Base-by-base conservation (phyloP, 345 rosid species). In the Kernera saxatilis region DNA sequence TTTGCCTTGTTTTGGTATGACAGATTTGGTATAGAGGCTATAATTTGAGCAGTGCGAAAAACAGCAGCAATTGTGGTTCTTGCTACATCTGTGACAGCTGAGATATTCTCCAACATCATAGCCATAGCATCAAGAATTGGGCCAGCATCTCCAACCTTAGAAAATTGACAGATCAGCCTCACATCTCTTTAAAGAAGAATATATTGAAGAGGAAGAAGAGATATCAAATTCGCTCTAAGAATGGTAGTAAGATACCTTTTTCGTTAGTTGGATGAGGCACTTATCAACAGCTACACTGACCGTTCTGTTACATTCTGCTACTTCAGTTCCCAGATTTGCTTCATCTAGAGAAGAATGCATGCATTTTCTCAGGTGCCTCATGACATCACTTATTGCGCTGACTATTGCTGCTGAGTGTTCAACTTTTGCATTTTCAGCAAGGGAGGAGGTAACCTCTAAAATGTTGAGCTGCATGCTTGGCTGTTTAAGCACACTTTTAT, bases 81-180 rank as follows among this genome's bases (percentile, higher is more conserved):
- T 64, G 94, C 85, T 55, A 87, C 82, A 50, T 84, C 86, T 44
- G 89, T 81, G 77, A 90, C 66, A 78, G 78, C 83, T 58, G 98
- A 85, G 71, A 92, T 85, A 79, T 90, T 90, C 84, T 95, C 98
- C 84, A 95, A 75, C 88, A 88, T 87, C 75, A 78, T 81, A 73
- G 98, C 93, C 97, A 90, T 88, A 37, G 87, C 82, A 70, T 91
- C 96, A 72, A 95, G 90, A 74, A 89, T 84, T 37, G 97, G 93
- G 53, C 96, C 90, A 63, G 97, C 96, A 76, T 95, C 97, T 78
- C 99, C 99, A 67, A 95, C 91, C 99, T 92, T 79, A 40, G 14
- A 58, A 73, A 26, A 25, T 63, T 21, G 41, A 63, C 37, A 46
- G 74, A 44, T 74, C 41, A 74, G 69, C 40, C 55, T 22, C 64